phyloP scores from a whole-genome alignment of 192 early-diverging fungal species.

The Umbelopsis ramanniana region DNA sequence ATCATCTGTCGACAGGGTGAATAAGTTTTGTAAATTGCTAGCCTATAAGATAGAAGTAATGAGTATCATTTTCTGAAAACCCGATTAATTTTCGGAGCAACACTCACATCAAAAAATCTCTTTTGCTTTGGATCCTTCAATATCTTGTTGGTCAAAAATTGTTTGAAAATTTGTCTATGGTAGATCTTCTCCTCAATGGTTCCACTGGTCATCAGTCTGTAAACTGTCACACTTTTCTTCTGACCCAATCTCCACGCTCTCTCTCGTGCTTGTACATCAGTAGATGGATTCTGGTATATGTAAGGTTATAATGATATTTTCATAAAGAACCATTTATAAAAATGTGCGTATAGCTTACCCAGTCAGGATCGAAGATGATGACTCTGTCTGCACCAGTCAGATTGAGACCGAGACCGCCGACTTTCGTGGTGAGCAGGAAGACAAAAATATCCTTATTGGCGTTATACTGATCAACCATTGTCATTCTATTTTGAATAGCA shows the following conservation, averaged over 20 bases:
- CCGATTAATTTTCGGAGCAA: too few relatives aligned
- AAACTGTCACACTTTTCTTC: conserved; percentile 85
- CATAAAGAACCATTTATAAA: too few relatives aligned
- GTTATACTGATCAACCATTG: conserved; percentile 89
- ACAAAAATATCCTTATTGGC: conserved; percentile 68
- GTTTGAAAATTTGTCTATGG: conserved; percentile 97
- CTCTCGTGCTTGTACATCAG: conserved; percentile 94
- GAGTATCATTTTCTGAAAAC: too few relatives aligned
- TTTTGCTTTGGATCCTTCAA: conserved; percentile 87
- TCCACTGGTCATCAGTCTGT: conserved; percentile 92
- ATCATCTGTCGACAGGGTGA: conserved; percentile 67
- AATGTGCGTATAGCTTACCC: conserved; percentile 48
- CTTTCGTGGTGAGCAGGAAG: conserved; percentile 97
- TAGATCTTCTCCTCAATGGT: conserved; percentile 98
- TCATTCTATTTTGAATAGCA: conserved; percentile 82
- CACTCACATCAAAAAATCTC: conserved; percentile 82
- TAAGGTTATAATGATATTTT: too few relatives aligned
- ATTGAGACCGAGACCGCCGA: conserved; percentile 95
- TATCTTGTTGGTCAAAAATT: conserved; percentile 96
- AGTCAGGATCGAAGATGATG: conserved; percentile 97
- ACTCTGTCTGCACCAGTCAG: conserved; percentile 93
- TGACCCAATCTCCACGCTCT: conserved; percentile 96
- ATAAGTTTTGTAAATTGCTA: conserved; percentile 84
- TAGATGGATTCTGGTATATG: conserved; percentile 77
- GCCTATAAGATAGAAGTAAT: conserved; percentile 30